Evolutionary conservation across 176 grass and related monocot genomes (phyloP), one percentile per base, ranked within the genome.

Genomic region (Triticum turgidum): DNA sequence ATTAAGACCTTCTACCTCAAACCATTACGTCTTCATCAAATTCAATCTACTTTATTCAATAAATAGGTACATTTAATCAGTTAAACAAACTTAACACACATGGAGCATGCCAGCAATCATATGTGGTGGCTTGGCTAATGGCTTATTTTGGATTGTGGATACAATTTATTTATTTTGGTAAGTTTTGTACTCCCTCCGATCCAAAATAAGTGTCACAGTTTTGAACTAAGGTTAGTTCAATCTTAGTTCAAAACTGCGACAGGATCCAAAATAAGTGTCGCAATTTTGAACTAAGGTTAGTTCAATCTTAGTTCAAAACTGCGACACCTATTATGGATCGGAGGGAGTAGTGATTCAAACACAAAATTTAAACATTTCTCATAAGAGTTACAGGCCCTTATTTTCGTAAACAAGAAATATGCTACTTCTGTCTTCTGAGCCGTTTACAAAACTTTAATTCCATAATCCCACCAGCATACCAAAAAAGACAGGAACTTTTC

Each of bases 51-150:
- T 42, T 47, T 39, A 80, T 80, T 63, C 12, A 78, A 17, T 14
- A 65, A 78, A 17, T 14, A 65, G 7, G 42, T 76, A 73, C 24
- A 75, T 83, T 70, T 71, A 54, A 69, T 83, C 54, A 32, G 21
- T 58, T 65, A 30, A 30, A 45, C 22, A 5, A 41, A 84, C 12
- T 65, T 30, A 51, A 61, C 10, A 58, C 18, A 39, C 49, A 77
- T 12, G 47, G 9, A 82, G 11, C 47, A 51, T 22, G 18, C 9
- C 52, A 61, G 21, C 21, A 79, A 75, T 27, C 35, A 75, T 61
- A 79, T 63, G 21, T 2, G 21, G 54, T 7, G 7, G 37, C 61
- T 80, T 7, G 7, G 37, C 78, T 65, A 80, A 15, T 51, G 47
- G 47, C 10, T 45, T 30, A 30, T 30, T 30, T 30, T 30, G 32